phyloP scores from a whole-genome alignment of 129 eudicot genomes.

The Oenanthe sinensis region DNA sequence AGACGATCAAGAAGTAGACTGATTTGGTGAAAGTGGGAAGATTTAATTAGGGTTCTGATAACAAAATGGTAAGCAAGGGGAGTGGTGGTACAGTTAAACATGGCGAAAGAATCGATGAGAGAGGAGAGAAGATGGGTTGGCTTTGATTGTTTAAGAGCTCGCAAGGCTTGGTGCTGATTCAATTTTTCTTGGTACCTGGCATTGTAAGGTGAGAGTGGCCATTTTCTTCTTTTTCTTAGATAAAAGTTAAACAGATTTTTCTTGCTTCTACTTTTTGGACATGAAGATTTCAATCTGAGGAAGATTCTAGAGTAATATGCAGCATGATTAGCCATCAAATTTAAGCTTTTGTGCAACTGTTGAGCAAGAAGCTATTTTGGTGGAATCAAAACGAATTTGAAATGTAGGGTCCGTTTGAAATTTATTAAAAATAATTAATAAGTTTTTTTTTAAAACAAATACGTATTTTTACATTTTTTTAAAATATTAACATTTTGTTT shows the following conservation, averaged over 20 bases:
- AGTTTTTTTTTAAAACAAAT: too few relatives aligned
- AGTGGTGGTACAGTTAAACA: constrained; percentile 48
- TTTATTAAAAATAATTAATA: too few relatives aligned
- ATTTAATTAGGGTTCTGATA: constrained; percentile 43
- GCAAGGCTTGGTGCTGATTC: constrained; percentile 44
- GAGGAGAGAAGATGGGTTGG: constrained; percentile 33
- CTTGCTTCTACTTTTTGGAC: not conserved
- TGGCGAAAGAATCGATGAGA: constrained; percentile 34
- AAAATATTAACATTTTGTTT: too few relatives aligned
- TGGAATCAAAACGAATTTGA: not conserved
- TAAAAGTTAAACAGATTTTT: constrained; percentile 40
- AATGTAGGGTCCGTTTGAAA: too few relatives aligned
- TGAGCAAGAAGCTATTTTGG: not conserved
- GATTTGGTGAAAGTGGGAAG: constrained; percentile 33
- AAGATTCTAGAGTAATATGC: not conserved
- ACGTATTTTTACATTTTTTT: too few relatives aligned
- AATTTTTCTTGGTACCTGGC: constrained; percentile 31
- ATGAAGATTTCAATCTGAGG: constrained; percentile 14
- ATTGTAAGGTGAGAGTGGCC: constrained; percentile 62
- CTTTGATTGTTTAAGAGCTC: constrained; percentile 30
- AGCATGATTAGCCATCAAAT: too few relatives aligned
- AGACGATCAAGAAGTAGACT: constrained; percentile 35
- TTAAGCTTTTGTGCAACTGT: not conserved
- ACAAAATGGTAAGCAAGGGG: constrained; percentile 57
- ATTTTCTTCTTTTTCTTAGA: constrained; percentile 59